Conservation (phyloP, 2,329 filamentous ascomycete genomes). For the Neocatenulostroma microsporum region DNA sequence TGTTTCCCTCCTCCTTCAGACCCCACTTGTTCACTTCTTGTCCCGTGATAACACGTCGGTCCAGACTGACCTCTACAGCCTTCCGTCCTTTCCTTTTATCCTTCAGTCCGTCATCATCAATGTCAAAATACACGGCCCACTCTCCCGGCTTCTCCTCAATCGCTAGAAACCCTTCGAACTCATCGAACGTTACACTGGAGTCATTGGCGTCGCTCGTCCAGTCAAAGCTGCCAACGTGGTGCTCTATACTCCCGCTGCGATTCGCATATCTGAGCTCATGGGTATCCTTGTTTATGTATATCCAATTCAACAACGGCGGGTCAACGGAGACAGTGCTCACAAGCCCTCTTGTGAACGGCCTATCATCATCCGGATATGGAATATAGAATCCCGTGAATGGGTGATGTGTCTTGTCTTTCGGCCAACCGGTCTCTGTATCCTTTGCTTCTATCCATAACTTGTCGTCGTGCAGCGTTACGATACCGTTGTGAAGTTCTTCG, state of each 20-base stretch:
- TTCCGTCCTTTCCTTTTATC: conserved; percentile 31
- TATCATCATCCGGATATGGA: conserved; percentile 41
- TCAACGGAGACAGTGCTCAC: conserved; percentile 44
- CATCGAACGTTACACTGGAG: conserved; percentile 46
- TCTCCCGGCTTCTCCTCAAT: conserved; percentile 32
- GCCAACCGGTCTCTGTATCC: conserved; percentile 20
- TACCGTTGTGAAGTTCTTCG: conserved; percentile 35
- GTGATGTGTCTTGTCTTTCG: conserved; percentile 30
- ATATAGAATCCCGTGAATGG: conserved; percentile 47
- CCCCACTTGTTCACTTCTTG: conserved; percentile 33
- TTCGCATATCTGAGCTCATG: conserved; percentile 57
- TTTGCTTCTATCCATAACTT: conserved; percentile 34
- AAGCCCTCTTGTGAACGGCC: conserved; percentile 39
- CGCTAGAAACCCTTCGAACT: conserved; percentile 50
- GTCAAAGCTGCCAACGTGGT: conserved; percentile 76
- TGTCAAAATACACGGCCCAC: conserved; percentile 49
- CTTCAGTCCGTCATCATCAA: conserved; percentile 40
- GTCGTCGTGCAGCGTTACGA: conserved; percentile 38
- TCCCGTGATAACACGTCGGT: conserved; percentile 32
- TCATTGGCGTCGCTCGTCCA: conserved; percentile 62
- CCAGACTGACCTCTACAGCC: conserved; percentile 38
- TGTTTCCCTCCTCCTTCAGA: conserved; percentile 30
- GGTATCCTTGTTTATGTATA: conserved; percentile 57
- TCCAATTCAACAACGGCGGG: conserved; percentile 61
- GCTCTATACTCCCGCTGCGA: conserved; percentile 61